Percentiles rank a stretch among this genome's conserved stretches.
Evolutionary conservation across 1,284 basidiomycete species (phyloP).

Genomic region (Ustilago sp.): DNA sequence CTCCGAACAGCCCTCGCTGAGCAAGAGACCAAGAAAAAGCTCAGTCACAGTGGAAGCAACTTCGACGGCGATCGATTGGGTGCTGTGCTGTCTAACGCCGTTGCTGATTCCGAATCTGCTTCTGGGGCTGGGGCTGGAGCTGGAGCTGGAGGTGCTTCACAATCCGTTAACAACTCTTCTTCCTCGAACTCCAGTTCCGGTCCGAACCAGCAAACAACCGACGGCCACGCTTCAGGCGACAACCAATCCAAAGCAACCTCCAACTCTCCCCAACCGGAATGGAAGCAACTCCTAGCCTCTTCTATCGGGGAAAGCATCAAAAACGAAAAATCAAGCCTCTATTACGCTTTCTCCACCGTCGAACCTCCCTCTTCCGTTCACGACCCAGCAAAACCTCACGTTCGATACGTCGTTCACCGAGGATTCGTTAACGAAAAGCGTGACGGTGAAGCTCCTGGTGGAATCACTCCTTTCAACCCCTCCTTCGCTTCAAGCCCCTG

Average conservation of each 20-base stretch:
- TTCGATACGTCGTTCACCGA: conserved; percentile 69
- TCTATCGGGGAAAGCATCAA: conserved; percentile 55
- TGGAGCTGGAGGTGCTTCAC: background rate
- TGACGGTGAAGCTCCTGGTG: conserved; percentile 49
- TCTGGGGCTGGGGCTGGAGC: background rate
- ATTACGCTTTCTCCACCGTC: conserved; percentile 64
- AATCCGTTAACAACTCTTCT: background rate
- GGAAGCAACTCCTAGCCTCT: conserved; percentile 58
- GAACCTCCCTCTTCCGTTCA: conserved; percentile 49
- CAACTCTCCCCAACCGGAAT: conserved; percentile 58
- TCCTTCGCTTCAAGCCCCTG: conserved; percentile 59
- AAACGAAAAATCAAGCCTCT: conserved; percentile 62
- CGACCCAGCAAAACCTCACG: conserved; percentile 53
- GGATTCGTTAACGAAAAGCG: conserved; percentile 70
- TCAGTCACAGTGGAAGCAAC: conserved; percentile 7
- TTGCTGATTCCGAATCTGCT: conserved; percentile 8
- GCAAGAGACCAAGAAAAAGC: conserved; percentile 16
- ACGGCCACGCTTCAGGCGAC: conserved; percentile 32
- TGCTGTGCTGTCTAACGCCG: conserved; percentile 33
- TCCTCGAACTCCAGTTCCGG: background rate
- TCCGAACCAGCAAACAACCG: conserved; percentile 24
- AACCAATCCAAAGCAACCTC: conserved; percentile 41
- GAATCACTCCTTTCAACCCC: conserved; percentile 50
- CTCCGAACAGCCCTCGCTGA: conserved; percentile 26
- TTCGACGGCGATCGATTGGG: conserved; percentile 37